Evolutionary conservation across 106 monocot genomes (phyloP), one percentile per base, ranked within the genome.

Genomic region (Posidonia australis): DNA sequence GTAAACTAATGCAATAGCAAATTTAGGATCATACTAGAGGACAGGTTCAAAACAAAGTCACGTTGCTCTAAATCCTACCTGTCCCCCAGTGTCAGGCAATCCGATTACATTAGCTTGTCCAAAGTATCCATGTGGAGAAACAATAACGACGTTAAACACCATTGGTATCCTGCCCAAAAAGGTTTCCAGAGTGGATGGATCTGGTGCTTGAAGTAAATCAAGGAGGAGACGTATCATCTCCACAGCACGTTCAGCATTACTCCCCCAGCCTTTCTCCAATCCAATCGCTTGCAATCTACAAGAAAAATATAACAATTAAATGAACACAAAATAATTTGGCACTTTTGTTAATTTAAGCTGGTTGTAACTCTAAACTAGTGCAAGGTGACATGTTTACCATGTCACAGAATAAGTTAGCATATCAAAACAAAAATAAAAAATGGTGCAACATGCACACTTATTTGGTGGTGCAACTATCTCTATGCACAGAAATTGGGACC

Each of bases 91-190:
- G 70, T 93, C 93, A 23, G 89, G 93, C 67, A 89, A 68, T 11
- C 93, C 93, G 20, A 93, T 77, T 6, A 89, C 93, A 83, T 89
- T 86, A 22, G 93, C 88, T 68, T 93, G 93, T 54, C 88, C 89
- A 63, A 93, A 93, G 72, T 79, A 89, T 9, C 93, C 93, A 81
- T 93, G 93, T 19, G 93, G 89, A 65, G 93, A 93, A 61, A 93
- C 61, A 67, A 93, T 78, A 5, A 93, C 93, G 12, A 93, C 89
- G 81, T 86, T 89, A 65, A 89, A 89, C 42, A 93, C 81, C 93
- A 93, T 93, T 7, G 93, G 89, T 21, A 93, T 82, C 63, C 83
- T 86, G 23, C 93, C 93, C 19, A 93, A 54, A 46, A 93, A 93
- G 6, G 70, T 79, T 70, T 93, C 93, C 29, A 93, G 24, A 21